phyloP scores from a whole-genome alignment of 2,329 filamentous ascomycete species.

The Sclerotinia glacialis region DNA sequence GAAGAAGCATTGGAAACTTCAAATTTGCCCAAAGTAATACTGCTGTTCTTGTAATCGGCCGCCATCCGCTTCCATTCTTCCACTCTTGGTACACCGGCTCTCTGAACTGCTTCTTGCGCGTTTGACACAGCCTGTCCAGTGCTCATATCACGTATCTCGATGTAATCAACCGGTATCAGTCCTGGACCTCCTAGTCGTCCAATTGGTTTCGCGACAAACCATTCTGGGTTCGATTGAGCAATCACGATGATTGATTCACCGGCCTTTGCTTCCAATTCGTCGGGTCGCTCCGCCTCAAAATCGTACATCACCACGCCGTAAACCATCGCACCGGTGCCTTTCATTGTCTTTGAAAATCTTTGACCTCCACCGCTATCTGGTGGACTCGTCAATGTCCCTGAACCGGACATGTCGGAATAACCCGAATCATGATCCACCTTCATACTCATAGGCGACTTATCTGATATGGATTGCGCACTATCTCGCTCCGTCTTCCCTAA shows the following conservation, averaged over 20 bases:
- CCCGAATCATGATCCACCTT: constrained; percentile 85
- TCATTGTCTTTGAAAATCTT: constrained; percentile 44
- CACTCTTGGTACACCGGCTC: constrained; percentile 87
- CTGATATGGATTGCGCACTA: constrained; percentile 63
- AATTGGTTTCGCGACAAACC: constrained; percentile 99
- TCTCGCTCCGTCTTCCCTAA: constrained; percentile 90
- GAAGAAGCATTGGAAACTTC: constrained; percentile 54
- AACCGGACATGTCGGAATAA: constrained; percentile 61
- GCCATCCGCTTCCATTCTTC: constrained; percentile 99
- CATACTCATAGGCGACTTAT: constrained; percentile 50
- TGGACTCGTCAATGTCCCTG: constrained; percentile 36
- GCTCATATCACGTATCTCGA: constrained; percentile 92
- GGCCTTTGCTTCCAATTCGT: constrained; percentile 91
- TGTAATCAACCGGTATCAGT: constrained; percentile 92
- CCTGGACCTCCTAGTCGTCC: constrained; percentile 92
- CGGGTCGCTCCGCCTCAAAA: constrained; percentile 90
- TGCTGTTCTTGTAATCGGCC: constrained; percentile 98
- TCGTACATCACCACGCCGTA: constrained; percentile 97
- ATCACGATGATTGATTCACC: constrained; percentile 98
- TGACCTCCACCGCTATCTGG: constrained; percentile 38
- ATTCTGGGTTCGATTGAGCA: constrained; percentile 96
- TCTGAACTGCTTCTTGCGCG: constrained; percentile 78
- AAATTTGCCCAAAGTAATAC: constrained; percentile 92
- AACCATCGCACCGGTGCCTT: constrained; percentile 79
- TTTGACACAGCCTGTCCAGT: constrained; percentile 80